These are phyloP conservation scores for Trifolium fragiferum DNA, from an alignment of 306 rosid genomes.

Conservation along the genomic window DNA sequence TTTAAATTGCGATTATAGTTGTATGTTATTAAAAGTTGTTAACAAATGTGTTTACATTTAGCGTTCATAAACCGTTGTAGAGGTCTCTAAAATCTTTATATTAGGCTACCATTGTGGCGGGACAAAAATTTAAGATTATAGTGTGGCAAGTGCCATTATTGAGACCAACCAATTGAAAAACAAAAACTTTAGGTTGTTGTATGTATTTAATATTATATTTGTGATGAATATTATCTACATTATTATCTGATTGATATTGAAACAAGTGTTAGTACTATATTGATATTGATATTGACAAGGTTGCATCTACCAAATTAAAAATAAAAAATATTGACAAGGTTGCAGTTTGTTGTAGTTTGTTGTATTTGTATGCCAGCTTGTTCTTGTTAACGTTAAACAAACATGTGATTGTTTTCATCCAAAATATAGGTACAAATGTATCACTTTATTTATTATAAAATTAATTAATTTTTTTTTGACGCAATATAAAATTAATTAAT, in stretches of 20 bases:
- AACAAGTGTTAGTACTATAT: background rate
- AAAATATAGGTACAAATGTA: background rate
- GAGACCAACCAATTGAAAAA: background rate
- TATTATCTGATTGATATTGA: constrained; percentile 8
- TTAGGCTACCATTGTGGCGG: background rate
- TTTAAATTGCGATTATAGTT: background rate
- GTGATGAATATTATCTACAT: background rate
- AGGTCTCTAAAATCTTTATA: background rate
- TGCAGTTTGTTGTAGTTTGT: too few relatives aligned
- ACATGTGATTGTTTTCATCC: background rate
- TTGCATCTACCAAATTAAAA: background rate
- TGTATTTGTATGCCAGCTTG: background rate
- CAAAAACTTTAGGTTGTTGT: background rate
- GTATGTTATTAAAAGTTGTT: background rate
- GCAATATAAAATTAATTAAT: too few relatives aligned
- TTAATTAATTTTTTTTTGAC: too few relatives aligned
- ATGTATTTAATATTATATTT: constrained; percentile 20
- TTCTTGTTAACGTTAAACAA: background rate
- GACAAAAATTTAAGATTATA: background rate
- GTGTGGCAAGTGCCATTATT: background rate
- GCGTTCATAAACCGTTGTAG: too few relatives aligned
- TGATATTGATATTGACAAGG: background rate
- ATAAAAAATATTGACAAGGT: too few relatives aligned
- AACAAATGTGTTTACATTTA: background rate
- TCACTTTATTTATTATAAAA: background rate